Base-by-base conservation (phyloP, 2,329 filamentous ascomycete species). In the Ascocoryne sarcoides region DNA sequence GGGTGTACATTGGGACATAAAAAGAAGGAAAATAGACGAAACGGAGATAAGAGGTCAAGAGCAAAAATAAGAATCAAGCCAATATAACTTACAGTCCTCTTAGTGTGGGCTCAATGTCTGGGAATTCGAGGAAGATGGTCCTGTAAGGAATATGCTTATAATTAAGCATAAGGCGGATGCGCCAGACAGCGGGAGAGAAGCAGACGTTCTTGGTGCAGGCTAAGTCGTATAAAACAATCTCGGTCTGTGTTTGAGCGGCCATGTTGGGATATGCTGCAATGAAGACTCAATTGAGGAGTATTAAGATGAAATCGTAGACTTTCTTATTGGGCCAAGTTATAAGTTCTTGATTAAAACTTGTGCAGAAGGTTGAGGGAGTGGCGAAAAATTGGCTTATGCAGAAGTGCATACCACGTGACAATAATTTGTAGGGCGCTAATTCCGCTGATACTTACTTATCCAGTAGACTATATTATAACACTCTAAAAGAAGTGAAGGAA, bases 161-260 rank as follows among this genome's bases (percentile, higher is more conserved):
- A 46, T 66, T 66, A 14, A 68, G 62, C 55, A 67, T 60, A 15
- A 67, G 51, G 40, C 65, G 63, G 46, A 65, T 65, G 36, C 62
- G 60, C 63, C 63, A 67, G 41, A 64, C 62, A 28, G 49, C 49
- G 3, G 64, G 64, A 30, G 64, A 66, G 53, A 67, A 65, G 51
- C 64, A 65, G 43, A 61, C 48, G 37, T 58, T 54, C 47, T 65
- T 62, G 42, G 52, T 62, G 48, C 58, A 60, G 39, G 62, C 63
- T 39, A 66, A 52, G 49, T 66, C 63, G 42, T 65, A 66, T 16
- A 67, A 39, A 42, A 65, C 44, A 39, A 66, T 61, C 35, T 65
- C 55, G 19, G 57, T 53, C 26, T 62, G 46, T 34, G 40, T 37
- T 50, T 53, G 45, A 40, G 49, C 8, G 36, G 51, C 42, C 53